Evolutionary conservation across 2,329 filamentous ascomycete genomes (phyloP).

Genomic region (Talaromyces islandicus): DNA sequence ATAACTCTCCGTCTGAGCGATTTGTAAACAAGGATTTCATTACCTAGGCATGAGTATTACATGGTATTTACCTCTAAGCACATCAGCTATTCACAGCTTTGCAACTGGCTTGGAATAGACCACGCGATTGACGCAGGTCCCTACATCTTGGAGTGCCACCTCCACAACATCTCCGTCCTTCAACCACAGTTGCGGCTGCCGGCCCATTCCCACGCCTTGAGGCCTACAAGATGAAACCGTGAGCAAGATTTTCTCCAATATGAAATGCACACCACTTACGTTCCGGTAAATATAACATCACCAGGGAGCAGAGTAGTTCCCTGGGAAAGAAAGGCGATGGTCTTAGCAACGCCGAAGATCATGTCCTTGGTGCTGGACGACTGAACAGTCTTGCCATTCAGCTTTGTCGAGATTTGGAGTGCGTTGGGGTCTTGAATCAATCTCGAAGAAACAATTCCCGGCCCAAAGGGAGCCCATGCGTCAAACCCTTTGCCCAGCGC

Average conservation of each 20-base stretch:
- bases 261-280: slow-evolving; percentile 26
- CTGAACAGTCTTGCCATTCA: slow-evolving; percentile 47
- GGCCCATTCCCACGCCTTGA: slow-evolving; percentile 65
- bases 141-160: slow-evolving; percentile 61
- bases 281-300: slow-evolving; percentile 40
- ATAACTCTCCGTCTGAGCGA: background rate
- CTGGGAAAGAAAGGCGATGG: slow-evolving; percentile 43
- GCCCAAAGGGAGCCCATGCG: slow-evolving; percentile 68
- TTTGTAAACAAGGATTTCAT: background rate
- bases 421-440: slow-evolving; percentile 40
- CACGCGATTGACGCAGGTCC: slow-evolving; percentile 45
- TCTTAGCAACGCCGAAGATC: slow-evolving; percentile 42
- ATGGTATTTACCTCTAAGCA: background rate
- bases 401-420: slow-evolving; percentile 38
- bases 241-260: slow-evolving; percentile 53
- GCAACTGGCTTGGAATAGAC: slow-evolving; percentile 36
- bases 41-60: background rate
- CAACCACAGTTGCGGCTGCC: slow-evolving; percentile 61
- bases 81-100: slow-evolving; percentile 24
- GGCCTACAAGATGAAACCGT: slow-evolving; percentile 52
- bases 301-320: slow-evolving; percentile 36
- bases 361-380: slow-evolving; percentile 44
- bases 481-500: slow-evolving; percentile 68
- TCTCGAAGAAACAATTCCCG: slow-evolving; percentile 58
- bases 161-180: slow-evolving; percentile 66